A percentile compares a stretch with the other conserved stretches of the same genome.
Conservation (phyloP, 2,329 filamentous ascomycete genomes). For the Paradendryphiella salina region DNA sequence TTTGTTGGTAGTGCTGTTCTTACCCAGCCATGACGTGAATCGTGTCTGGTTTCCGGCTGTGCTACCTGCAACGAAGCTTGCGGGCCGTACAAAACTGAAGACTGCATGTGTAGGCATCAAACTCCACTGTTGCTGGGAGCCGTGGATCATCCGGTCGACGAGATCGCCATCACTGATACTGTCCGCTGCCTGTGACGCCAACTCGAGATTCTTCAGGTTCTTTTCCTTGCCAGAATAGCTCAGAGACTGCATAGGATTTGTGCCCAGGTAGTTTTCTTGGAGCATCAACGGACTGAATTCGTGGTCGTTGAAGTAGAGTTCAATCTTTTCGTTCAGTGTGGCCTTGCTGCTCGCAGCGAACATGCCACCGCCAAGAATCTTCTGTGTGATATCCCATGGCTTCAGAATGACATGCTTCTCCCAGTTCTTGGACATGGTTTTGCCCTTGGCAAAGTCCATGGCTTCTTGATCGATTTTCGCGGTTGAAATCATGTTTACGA, state of each 20-base stretch:
- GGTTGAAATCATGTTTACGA: constrained; percentile 97
- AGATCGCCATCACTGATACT: constrained; percentile 97
- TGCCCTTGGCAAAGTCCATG: constrained; percentile 83
- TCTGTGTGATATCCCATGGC: constrained; percentile 96
- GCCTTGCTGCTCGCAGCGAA: constrained; percentile 82
- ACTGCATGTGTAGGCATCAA: constrained; percentile 95
- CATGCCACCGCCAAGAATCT: constrained; percentile 85
- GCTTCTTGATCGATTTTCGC: constrained; percentile 82
- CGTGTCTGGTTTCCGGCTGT: constrained; percentile 66
- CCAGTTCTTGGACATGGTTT: constrained; percentile 96
- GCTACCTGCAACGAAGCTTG: constrained; percentile 82
- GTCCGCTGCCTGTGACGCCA: constrained; percentile 84
- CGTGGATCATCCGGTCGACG: constrained; percentile 97
- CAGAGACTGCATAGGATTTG: constrained; percentile 69
- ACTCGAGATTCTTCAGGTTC: constrained; percentile 79
- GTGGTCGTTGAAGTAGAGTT: constrained; percentile 99
- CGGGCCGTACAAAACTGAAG: constrained; percentile 90
- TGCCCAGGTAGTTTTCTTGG: constrained; percentile 93
- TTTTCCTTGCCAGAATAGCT: constrained; percentile 68
- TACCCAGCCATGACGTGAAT: constrained; percentile 92
- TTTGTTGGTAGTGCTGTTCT: constrained; percentile 80
- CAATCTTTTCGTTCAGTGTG: constrained; percentile 95
- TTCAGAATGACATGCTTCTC: constrained; percentile 97
- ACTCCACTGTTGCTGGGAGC: constrained; percentile 96
- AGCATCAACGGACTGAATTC: constrained; percentile 98